Evolutionary conservation across 306 rosid species (phyloP).

Genomic region (Quercus parvula): DNA sequence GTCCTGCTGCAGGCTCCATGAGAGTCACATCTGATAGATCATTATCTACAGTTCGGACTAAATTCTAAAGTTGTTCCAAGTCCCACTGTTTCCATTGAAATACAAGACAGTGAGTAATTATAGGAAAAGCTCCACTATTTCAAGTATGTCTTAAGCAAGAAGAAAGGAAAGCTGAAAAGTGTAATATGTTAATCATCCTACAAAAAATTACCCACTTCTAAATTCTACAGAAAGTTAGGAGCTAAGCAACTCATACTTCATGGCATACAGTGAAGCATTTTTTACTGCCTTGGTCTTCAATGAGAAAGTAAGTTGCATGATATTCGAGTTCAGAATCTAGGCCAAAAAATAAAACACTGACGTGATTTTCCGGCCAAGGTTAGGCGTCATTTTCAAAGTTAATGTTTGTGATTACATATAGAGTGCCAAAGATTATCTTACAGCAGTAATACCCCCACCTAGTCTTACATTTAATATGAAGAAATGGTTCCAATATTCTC

Average conservation of each 20-base stretch:
- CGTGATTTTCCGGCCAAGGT: neutral
- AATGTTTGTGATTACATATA: neutral
- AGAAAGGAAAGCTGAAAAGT: neutral
- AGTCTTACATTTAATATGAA: neutral
- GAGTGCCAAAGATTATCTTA: neutral
- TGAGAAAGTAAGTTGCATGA: neutral
- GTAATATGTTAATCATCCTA: neutral
- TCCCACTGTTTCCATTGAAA: slow-evolving; percentile 30
- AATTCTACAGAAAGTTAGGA: neutral
- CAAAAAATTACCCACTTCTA: neutral
- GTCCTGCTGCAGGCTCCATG: slow-evolving; percentile 54
- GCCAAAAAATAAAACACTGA: neutral
- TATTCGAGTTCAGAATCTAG: neutral
- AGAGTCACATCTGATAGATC: slow-evolving; percentile 45
- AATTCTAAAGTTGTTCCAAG: slow-evolving; percentile 57
- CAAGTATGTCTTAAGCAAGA: neutral
- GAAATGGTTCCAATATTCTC: neutral
- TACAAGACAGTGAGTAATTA: neutral
- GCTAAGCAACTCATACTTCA: too few species aligned
- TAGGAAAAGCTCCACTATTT: neutral
- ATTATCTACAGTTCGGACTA: slow-evolving; percentile 61
- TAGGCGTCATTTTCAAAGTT: neutral
- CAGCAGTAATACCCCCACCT: neutral
- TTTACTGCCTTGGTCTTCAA: neutral
- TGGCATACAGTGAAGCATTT: too few species aligned